Evolutionary conservation across 345 rosid species (phyloP), one percentile per base, ranked within the genome.

Genomic region (Eucalyptus coolabah): DNA sequence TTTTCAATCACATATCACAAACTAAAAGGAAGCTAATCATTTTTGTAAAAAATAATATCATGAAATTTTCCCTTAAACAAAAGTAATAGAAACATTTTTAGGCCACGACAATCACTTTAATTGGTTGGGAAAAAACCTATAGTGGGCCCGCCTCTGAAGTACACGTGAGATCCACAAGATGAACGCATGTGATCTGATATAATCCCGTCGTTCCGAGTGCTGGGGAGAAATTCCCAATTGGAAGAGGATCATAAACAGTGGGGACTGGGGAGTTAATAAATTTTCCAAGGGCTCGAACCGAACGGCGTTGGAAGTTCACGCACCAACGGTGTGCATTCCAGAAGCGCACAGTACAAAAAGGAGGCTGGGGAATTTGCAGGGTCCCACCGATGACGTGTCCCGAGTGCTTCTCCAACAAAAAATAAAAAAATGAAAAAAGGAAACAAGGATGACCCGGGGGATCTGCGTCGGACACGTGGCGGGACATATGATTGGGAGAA

Each of bases 391-490:
- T 77, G 83, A 40, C 45, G 47, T 23, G 28, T 3, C 83, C 15
- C 47, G 8, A 15, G 77, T 14, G 40, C 37, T 16, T 37, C 19
- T 65, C 77, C 37, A n/a, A 65, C 34, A n/a, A 30, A 28, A 63
- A 14, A 10, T 3, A 34, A 37, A 19, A 19, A 10, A 34, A 72
- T 0, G 0, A 32, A 13, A 19, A 18, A 10, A 34, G 12, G 4
- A 6, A 77, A 34, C 44, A 32, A 34, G 1, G 45, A 37, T 7
- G 44, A 4, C 15, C 45, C 45, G 12, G 7, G 82, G 83, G 23
- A 28, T 28, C 83, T 37, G 45, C 24, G 6, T 21, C 86, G 77
- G 85, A 69, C 50, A 44, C 89, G 89, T 67, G 59, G 89, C 56
- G 40, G 9, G 24, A 17, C 19, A 24, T 28, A 8, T 32, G 60